phyloP scores from a whole-genome alignment of 2,329 filamentous ascomycete genomes.

The Pestalotiopsis fici region DNA sequence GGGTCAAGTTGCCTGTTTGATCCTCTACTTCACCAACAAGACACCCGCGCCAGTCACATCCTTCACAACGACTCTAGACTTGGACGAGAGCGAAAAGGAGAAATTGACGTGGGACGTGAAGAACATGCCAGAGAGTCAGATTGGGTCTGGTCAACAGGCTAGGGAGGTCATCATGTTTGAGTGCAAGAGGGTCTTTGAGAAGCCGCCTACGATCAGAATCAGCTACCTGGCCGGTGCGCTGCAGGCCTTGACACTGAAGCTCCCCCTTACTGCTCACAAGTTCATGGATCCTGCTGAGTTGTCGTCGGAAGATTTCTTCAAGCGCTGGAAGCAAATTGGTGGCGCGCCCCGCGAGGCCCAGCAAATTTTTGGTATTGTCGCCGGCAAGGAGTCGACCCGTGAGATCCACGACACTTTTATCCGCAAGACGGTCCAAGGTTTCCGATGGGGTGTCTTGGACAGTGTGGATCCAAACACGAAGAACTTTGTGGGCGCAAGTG shows the following conservation, averaged over 20 bases:
- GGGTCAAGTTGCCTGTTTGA: slow-evolving; percentile 91
- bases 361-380: slow-evolving; percentile 72
- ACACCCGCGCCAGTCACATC: slow-evolving; percentile 81
- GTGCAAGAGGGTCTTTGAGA: slow-evolving; percentile 76
- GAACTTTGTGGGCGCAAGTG: slow-evolving; percentile 92
- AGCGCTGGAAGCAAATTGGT: slow-evolving; percentile 98
- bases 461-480: slow-evolving; percentile 89
- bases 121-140: slow-evolving; percentile 79
- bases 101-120: slow-evolving; percentile 85
- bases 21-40: slow-evolving; percentile 96
- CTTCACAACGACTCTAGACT: slow-evolving; percentile 91
- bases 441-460: slow-evolving; percentile 84
- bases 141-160: slow-evolving; percentile 74
- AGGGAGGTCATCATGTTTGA: slow-evolving; percentile 97
- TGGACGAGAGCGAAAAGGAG: slow-evolving; percentile 65
- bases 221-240: slow-evolving; percentile 92
- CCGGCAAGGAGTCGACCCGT: slow-evolving; percentile 53
- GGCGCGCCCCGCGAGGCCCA: slow-evolving; percentile 85
- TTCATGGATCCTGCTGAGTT: slow-evolving; percentile 95
- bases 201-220: slow-evolving; percentile 87
- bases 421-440: slow-evolving; percentile 73
- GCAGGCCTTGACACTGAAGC: slow-evolving; percentile 87
- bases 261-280: slow-evolving; percentile 88
- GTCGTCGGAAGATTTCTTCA: slow-evolving; percentile 93
- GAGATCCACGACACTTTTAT: slow-evolving; percentile 74